phyloP scores from a whole-genome alignment of 371 early-diverging fungal species.

The Mucor irregularis region DNA sequence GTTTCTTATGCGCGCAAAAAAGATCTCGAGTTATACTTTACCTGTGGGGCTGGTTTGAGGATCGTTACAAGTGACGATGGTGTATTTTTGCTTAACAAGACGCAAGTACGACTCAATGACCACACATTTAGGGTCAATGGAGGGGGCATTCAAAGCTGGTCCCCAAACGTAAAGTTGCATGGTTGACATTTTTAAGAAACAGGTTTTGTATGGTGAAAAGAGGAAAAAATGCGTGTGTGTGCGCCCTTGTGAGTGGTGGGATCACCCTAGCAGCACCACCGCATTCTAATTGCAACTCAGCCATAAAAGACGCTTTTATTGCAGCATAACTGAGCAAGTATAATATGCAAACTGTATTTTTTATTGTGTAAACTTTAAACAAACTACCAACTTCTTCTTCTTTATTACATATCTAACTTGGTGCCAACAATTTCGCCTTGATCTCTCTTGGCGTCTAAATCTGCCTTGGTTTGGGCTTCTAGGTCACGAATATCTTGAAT shows the following conservation, averaged over 20 bases:
- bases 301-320: no score
- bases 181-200: constrained; percentile 17
- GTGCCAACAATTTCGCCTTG: constrained; percentile 6
- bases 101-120: constrained; percentile 56
- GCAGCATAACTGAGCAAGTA: no score
- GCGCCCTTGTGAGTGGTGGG: background rate
- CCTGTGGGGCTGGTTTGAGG: constrained; percentile 61
- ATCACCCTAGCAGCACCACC: no score
- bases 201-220: no score
- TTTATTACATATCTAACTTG: constrained; percentile 1
- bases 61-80: constrained; percentile 54
- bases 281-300: no score
- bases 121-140: constrained; percentile 63
- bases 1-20: no score
- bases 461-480: constrained; percentile 64
- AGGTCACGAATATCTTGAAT: constrained; percentile 64
- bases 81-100: constrained; percentile 47
- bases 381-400: no score
- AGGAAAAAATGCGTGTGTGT: background rate
- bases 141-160: constrained; percentile 54
- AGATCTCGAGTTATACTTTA: constrained; percentile 17
- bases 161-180: constrained; percentile 63
- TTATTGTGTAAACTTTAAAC: no score
- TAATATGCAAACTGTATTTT: no score
- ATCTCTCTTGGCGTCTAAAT: constrained; percentile 47